These are phyloP conservation scores for Thuidium tamariscinum DNA, from an alignment of 225 moss, liverwort and hornwort genomes.

Conservation along the genomic window DNA sequence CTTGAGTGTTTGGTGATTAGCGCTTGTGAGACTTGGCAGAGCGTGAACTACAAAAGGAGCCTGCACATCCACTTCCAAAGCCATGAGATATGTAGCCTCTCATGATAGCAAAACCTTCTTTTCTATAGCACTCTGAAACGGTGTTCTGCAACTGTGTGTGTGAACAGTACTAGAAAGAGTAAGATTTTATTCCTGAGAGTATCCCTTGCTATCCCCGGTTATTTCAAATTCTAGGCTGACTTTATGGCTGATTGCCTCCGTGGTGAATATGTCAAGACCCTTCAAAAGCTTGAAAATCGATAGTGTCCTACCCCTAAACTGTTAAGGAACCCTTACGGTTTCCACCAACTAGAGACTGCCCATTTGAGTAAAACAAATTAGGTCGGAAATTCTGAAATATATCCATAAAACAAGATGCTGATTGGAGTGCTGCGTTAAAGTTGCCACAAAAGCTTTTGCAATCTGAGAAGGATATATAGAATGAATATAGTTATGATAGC, in stretches of 20 bases:
- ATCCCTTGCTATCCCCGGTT: neutral
- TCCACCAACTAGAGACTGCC: neutral
- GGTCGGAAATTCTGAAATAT: neutral
- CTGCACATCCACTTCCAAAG: conserved; percentile 20
- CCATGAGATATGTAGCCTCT: neutral
- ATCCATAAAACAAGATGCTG: neutral
- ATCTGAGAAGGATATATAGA: neutral
- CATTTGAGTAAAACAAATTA: neutral
- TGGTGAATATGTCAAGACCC: neutral
- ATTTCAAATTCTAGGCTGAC: neutral
- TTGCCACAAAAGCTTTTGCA: neutral
- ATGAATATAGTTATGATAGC: neutral
- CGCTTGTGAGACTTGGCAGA: neutral
- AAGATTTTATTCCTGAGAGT: neutral
- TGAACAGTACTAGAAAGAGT: neutral
- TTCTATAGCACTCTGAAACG: neutral
- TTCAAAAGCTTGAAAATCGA: neutral
- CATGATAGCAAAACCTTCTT: neutral
- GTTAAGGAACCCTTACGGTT: neutral
- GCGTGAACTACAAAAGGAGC: conserved; percentile 17
- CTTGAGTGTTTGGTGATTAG: neutral
- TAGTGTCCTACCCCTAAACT: neutral
- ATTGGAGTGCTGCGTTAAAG: neutral
- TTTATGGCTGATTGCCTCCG: neutral
- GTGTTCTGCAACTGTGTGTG: neutral